Evolutionary conservation across 352 stramenopile species (phyloP).

Genomic region (Phytophthora cryptogea): DNA sequence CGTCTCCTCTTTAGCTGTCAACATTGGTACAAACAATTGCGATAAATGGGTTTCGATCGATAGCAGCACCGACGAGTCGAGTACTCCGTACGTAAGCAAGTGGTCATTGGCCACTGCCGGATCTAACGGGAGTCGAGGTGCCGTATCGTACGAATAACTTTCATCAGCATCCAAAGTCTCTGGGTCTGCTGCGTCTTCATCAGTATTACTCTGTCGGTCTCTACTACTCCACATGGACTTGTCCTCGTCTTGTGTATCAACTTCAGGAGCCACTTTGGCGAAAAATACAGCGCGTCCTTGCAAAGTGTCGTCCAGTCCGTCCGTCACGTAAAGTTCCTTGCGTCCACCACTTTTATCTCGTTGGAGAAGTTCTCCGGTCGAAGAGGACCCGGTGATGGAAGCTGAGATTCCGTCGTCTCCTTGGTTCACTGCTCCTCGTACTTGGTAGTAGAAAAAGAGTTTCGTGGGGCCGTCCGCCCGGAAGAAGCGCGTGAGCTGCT

Average conservation of each 20-base stretch:
- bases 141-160: slow-evolving; percentile 20
- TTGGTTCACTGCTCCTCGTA: slow-evolving; percentile 20
- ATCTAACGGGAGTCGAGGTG: slow-evolving; percentile 41
- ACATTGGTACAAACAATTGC: slow-evolving; percentile 71
- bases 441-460: slow-evolving; percentile 85
- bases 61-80: slow-evolving; percentile 70
- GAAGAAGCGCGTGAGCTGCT: slow-evolving; percentile 76
- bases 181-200: slow-evolving; percentile 20
- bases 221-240: background rate
- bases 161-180: slow-evolving; percentile 24
- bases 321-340: slow-evolving; percentile 82
- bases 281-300: slow-evolving; percentile 76
- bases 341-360: slow-evolving; percentile 16
- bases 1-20: slow-evolving; percentile 32
- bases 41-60: slow-evolving; percentile 76
- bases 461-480: slow-evolving; percentile 63
- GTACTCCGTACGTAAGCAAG: slow-evolving; percentile 66
- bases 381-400: slow-evolving; percentile 4
- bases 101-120: slow-evolving; percentile 75
- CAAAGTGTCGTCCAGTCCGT: slow-evolving; percentile 76
- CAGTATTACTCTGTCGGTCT: background rate
- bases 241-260: slow-evolving; percentile 7
- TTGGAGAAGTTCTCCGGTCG: slow-evolving; percentile 15
- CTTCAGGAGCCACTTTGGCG: slow-evolving; percentile 53
- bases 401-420: background rate